Base-by-base conservation (phyloP, 805 yeast genomes). In the Cyberlindnera euphorbiiphila region DNA sequence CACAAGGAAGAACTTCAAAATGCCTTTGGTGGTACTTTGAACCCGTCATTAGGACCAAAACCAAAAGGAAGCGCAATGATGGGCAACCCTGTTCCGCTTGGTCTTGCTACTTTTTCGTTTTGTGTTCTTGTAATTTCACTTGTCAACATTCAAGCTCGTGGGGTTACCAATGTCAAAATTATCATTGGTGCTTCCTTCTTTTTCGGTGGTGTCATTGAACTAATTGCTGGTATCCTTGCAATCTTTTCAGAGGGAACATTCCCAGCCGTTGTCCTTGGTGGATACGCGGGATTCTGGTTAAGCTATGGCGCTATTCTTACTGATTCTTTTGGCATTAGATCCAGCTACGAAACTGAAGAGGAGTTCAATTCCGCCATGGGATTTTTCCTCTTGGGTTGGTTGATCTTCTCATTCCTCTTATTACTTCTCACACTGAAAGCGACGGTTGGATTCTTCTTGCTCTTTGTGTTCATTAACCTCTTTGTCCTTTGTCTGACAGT, bases 91-190 rank as follows among this genome's bases (percentile, higher is more conserved):
- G 32, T 29, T n/a, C 32, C 32, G 5, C 25, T 29, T n/a, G 32
- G 32, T n/a, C 32, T 29, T n/a, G 24, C 32, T 5, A 29, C 32
- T 9, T 29, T 29, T 25, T 29, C 32, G 7, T 29, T 17, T 25
- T 29, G 32, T 20, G 32, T 29, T 6, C 25, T 29, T 6, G 32
- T 29, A 13, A 29, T 29, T 20, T 29, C 32, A 8, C 32, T 29
- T 19, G 32, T 29, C 6, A 29, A 29, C 19, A 14, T 13, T 26
- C 56, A 8, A 38, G 34, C 20, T 15, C 28, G 34, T 14, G 34
- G 34, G 7, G 34, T 31, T 14, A 22, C 38, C 41, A 34, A 43
- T 39, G 26, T 38, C 27, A 38, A 14, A 12, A 11, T 20, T 21
- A 17, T 22, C 13, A 31, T 31, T 23, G 34, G 34, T 22, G 27